Evolutionary conservation across 164 flowering plant genomes (phyloP), one percentile per base, ranked within the genome.

Genomic region (Vitis cinerea): DNA sequence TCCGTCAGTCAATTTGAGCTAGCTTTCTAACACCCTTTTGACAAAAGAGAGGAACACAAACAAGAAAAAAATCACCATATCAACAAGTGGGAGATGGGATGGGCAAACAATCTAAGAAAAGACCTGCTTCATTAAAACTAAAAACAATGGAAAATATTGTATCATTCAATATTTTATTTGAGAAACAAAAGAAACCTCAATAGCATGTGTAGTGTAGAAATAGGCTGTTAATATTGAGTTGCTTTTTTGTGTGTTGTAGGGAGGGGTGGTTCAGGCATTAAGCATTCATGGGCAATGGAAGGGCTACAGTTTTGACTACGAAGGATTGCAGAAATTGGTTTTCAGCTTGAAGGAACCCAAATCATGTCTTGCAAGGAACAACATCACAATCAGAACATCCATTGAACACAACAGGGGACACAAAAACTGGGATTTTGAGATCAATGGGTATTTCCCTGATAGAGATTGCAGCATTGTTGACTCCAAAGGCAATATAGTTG

Each of bases 271-370:
- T 60, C 84, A 88, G 74, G 95, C 91, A 53, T 10, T 92, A 50
- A 84, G 90, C 80, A 59, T 86, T 4, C 31, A 84, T 59, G 85
- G 60, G 77, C 77, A 83, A 71, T 90, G 97, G 97, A 88, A 78
- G 59, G 97, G 91, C 11, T 94, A 80, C 75, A 62, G 52, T 50
- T 69, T 51, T 0, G 82, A 88, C 68, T 85, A 81, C 44, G 82
- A 86, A 67, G 98, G 92, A 9, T 66, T 64, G 3, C 81, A 84
- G 30, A 88, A 81, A 67, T 31, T 78, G 69, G 87, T 88, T 23
- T 94, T 92, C 70, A 80, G 78, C 57, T 69, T 90, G 29, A 90
- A 85, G 64, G 90, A 90, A 52, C 89, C 91, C 8, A 78, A 73
- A 1, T 71, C 84, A 13, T 88, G 80, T 66, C 59, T 84, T 6